Percentiles rank a stretch among this genome's conserved stretches.
phyloP scores from a whole-genome alignment of 768 basidiomycete species.

The Dioszegia hungarica region DNA sequence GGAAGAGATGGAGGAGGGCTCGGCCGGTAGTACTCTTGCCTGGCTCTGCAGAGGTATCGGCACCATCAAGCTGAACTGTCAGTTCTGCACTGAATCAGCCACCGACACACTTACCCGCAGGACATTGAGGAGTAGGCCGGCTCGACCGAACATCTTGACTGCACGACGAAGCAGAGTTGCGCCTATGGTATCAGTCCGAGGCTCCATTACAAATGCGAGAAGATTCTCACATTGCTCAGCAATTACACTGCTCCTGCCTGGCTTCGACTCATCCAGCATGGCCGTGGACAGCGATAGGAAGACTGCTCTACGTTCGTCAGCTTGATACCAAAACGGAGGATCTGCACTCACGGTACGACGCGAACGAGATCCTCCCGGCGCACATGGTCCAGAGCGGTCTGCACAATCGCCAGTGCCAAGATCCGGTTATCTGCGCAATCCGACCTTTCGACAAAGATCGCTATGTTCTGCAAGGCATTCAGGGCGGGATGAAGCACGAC shows the following conservation, averaged over 20 bases:
- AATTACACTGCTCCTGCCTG: constrained; percentile 16
- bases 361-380: constrained; percentile 17
- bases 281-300: neutral
- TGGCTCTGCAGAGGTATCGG: neutral
- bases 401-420: constrained; percentile 24
- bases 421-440: constrained; percentile 27
- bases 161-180: neutral
- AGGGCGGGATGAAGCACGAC: constrained; percentile 26
- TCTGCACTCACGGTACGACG: constrained; percentile 19
- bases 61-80: neutral
- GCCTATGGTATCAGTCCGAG: neutral
- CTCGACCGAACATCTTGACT: constrained; percentile 21
- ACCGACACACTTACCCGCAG: constrained; percentile 16
- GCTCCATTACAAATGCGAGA: neutral
- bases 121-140: constrained; percentile 26
- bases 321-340: neutral
- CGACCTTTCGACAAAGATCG: constrained; percentile 14
- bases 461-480: constrained; percentile 21
- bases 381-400: constrained; percentile 18
- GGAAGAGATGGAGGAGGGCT: neutral
- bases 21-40: too few species aligned
- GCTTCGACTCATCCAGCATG: constrained; percentile 11
- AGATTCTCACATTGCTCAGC: constrained; percentile 19
- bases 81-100: too few species aligned
- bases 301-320: neutral